phyloP scores from a whole-genome alignment of 2,329 filamentous ascomycete genomes.

The Scopulariopsis brevicaulis region DNA sequence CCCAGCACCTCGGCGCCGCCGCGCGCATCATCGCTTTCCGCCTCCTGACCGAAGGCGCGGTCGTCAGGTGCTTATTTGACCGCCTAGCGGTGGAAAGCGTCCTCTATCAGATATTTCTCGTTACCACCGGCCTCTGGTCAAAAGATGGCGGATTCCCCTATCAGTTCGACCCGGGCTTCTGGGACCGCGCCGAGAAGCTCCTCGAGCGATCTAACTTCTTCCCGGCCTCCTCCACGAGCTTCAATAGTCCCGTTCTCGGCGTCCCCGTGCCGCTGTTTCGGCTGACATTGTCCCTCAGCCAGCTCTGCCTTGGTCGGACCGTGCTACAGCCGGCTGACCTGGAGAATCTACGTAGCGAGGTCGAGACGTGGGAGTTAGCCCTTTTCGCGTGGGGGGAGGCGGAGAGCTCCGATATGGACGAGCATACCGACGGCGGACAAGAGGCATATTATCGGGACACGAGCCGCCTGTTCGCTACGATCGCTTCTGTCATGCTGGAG shows the following conservation, averaged over 20 bases:
- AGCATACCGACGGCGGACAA: too few species aligned
- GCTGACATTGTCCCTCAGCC: slow-evolving; percentile 6
- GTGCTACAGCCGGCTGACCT: not conserved
- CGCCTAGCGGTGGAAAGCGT: slow-evolving; percentile 13
- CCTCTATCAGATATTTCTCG: slow-evolving; percentile 12
- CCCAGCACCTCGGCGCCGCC: slow-evolving; percentile 11
- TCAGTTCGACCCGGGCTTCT: slow-evolving; percentile 9
- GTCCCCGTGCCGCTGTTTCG: slow-evolving; percentile 11
- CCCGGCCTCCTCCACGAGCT: slow-evolving; percentile 3
- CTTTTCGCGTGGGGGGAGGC: too few species aligned
- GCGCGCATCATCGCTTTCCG: slow-evolving; percentile 10
- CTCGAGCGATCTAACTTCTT: slow-evolving; percentile 7
- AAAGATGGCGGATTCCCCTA: slow-evolving; percentile 6
- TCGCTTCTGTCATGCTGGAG: too few species aligned
- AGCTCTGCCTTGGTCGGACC: not conserved
- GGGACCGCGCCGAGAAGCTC: slow-evolving; percentile 9
- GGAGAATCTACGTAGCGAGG: not conserved
- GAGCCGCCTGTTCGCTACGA: too few species aligned
- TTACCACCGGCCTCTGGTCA: slow-evolving; percentile 11
- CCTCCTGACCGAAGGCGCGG: slow-evolving; percentile 5
- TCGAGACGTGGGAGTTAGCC: not conserved
- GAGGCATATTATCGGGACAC: too few species aligned
- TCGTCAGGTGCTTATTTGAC: slow-evolving; percentile 9
- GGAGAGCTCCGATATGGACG: too few species aligned
- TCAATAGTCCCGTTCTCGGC: slow-evolving; percentile 13